Conservation (phyloP, 1,284 basidiomycete species). For the Irpex rosettiformis region DNA sequence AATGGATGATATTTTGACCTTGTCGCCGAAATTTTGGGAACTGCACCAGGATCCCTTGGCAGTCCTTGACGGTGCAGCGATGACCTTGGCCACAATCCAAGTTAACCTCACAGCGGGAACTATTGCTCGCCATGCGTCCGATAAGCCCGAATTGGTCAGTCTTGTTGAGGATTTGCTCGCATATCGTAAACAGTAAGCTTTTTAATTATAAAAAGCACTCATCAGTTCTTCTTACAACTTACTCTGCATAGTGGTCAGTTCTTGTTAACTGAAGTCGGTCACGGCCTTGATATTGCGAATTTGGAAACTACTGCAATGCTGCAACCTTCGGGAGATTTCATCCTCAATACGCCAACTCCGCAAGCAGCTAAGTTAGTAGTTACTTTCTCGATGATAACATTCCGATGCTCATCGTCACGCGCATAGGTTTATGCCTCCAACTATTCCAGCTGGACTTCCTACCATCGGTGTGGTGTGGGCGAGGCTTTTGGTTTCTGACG, state of each 20-base stretch:
- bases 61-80: constrained; percentile 34
- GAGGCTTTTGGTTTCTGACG: constrained; percentile 28
- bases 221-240: background rate
- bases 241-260: constrained; percentile 37
- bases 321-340: constrained; percentile 32
- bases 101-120: constrained; percentile 42
- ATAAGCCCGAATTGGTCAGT: constrained; percentile 29
- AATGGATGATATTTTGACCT: constrained; percentile 30
- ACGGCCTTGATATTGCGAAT: constrained; percentile 38
- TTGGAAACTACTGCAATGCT: constrained; percentile 39
- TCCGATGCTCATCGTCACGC: background rate
- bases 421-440: constrained; percentile 42
- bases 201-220: too few species aligned
- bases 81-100: constrained; percentile 38
- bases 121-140: constrained; percentile 29
- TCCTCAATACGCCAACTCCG: constrained; percentile 33
- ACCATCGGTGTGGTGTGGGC: constrained; percentile 35
- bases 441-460: constrained; percentile 32
- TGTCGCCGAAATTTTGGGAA: constrained; percentile 37
- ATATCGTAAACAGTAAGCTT: constrained; percentile 10
- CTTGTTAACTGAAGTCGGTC: constrained; percentile 39
- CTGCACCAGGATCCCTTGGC: constrained; percentile 37
- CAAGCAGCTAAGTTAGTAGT: constrained; percentile 35
- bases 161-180: constrained; percentile 17
- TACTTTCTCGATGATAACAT: too few species aligned